Evolutionary conservation across 805 yeast genomes (phyloP).

Genomic region (Yamadazyma scolyti): DNA sequence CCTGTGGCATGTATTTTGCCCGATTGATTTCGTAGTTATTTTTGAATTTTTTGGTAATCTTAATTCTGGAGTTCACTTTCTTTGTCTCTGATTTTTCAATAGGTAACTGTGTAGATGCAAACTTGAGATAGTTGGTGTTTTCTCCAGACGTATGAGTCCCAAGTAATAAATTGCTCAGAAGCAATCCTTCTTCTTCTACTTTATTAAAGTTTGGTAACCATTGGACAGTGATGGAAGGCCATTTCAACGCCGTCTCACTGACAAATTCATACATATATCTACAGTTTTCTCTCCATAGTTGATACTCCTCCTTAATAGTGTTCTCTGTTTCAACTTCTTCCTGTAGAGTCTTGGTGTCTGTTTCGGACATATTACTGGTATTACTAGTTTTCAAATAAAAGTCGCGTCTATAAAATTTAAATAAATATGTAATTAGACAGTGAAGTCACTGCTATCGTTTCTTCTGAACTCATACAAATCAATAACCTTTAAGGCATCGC

Average conservation of each 20-base stretch:
- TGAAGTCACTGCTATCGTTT: neutral
- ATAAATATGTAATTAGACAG: no score
- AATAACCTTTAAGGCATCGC: constrained; percentile 36
- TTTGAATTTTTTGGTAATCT: constrained; percentile 55
- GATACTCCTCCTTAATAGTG: constrained; percentile 62
- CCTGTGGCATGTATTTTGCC: constrained; percentile 67
- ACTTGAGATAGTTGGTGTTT: constrained; percentile 61
- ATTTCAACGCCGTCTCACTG: constrained; percentile 70
- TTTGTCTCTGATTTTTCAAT: constrained; percentile 16
- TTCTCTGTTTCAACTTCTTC: constrained; percentile 30
- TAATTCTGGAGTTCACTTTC: constrained; percentile 52
- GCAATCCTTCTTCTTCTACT: constrained; percentile 19
- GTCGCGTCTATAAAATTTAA: no score
- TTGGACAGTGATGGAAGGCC: constrained; percentile 81
- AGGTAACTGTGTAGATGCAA: constrained; percentile 62
- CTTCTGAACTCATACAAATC: constrained; percentile 28
- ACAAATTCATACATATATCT: constrained; percentile 81
- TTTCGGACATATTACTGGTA: neutral
- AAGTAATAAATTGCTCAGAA: constrained; percentile 51
- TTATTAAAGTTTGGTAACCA: constrained; percentile 55
- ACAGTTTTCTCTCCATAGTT: constrained; percentile 77
- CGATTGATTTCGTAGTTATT: constrained; percentile 69
- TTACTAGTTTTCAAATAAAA: no score
- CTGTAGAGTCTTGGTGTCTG: constrained; percentile 2
- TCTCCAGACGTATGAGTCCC: constrained; percentile 77